Conservation (phyloP, 2,329 filamentous ascomycete species). For the Trichoderma asperellum region DNA sequence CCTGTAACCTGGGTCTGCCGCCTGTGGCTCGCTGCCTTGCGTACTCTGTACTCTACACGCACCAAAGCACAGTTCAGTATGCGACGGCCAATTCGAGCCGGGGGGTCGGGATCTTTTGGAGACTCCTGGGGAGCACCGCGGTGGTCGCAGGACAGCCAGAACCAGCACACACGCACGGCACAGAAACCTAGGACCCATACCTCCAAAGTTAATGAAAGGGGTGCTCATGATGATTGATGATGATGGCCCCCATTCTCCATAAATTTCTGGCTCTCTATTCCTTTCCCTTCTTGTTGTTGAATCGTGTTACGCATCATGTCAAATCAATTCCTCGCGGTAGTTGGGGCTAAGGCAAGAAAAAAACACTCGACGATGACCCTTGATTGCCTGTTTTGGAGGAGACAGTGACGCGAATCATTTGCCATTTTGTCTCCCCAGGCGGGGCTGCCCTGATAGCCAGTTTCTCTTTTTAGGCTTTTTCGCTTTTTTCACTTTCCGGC, state of each 20-base stretch:
- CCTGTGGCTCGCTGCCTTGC: background rate
- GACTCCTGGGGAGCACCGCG: slow-evolving; percentile 12
- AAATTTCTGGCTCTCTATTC: background rate
- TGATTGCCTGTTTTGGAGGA: background rate
- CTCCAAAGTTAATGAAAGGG: slow-evolving; percentile 21
- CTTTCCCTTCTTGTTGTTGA: background rate
- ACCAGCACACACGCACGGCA: slow-evolving; percentile 4
- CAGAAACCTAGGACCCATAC: slow-evolving; percentile 1
- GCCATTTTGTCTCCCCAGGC: background rate
- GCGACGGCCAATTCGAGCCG: slow-evolving; percentile 10
- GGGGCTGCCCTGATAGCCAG: background rate
- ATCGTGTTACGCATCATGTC: background rate
- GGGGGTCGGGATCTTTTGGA: slow-evolving; percentile 21
- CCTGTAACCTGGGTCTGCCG: background rate
- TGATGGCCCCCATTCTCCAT: background rate
- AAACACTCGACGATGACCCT: background rate
- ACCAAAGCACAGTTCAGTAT: background rate
- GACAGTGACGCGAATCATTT: background rate
- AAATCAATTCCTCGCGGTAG: background rate
- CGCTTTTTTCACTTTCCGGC: background rate
- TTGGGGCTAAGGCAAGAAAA: background rate
- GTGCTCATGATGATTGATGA: slow-evolving; percentile 8
- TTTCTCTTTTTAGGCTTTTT: background rate
- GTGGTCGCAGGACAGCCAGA: slow-evolving; percentile 3
- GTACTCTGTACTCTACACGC: background rate